These are phyloP conservation scores for Massarina eburnea DNA, from an alignment of 2,329 filamentous ascomycete genomes.

Conservation along the genomic window DNA sequence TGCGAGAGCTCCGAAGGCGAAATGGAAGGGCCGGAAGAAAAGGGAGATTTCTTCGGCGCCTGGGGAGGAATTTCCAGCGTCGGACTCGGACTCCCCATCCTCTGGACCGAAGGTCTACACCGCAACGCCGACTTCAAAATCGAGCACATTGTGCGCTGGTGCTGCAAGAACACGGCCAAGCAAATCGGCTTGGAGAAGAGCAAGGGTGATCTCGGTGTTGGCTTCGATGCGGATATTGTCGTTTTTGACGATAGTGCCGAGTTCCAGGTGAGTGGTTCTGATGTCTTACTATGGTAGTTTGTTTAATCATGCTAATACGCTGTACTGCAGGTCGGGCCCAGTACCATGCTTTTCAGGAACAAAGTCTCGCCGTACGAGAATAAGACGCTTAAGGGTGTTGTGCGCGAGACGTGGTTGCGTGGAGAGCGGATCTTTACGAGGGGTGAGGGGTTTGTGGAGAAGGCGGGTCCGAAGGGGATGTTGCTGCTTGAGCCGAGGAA, in stretches of 20 bases:
- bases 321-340: constrained; percentile 53
- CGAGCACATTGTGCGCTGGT: constrained; percentile 81
- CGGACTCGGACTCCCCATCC: constrained; percentile 85
- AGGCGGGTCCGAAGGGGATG: constrained; percentile 51
- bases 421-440: constrained; percentile 74
- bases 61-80: constrained; percentile 98
- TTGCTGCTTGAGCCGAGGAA: constrained; percentile 55
- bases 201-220: constrained; percentile 79
- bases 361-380: constrained; percentile 90
- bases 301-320: background rate
- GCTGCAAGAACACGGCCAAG: constrained; percentile 79
- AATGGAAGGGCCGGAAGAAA: constrained; percentile 45
- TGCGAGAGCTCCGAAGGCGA: constrained; percentile 31
- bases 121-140: constrained; percentile 61
- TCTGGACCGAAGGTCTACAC: constrained; percentile 75
- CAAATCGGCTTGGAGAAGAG: constrained; percentile 81
- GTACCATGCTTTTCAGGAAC: constrained; percentile 92
- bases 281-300: background rate
- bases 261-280: constrained; percentile 67
- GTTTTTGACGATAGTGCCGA: constrained; percentile 84
- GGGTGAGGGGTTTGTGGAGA: constrained; percentile 65
- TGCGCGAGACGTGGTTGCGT: constrained; percentile 82
- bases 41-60: constrained; percentile 89
- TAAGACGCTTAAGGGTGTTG: constrained; percentile 73
- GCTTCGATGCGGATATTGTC: constrained; percentile 87